A percentile compares a stretch with the other conserved stretches of the same genome.
phyloP scores from a whole-genome alignment of 164 flowering plant species.

The Liriodendron chinense region DNA sequence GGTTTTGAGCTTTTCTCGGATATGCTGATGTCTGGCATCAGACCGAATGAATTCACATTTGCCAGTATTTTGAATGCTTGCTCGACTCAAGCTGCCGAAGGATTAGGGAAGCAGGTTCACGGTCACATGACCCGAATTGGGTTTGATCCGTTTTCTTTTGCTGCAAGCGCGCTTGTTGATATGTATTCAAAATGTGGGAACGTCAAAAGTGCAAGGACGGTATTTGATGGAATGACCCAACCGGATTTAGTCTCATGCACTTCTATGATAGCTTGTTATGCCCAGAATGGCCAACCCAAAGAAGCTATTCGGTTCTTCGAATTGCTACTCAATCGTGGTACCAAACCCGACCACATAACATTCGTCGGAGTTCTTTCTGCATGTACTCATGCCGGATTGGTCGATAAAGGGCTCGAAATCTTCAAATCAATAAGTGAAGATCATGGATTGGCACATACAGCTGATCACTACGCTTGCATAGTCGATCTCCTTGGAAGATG shows the following conservation, averaged over 20 bases:
- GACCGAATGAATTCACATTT: constrained; percentile 34
- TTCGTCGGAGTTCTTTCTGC: constrained; percentile 36
- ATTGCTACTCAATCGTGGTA: constrained; percentile 22
- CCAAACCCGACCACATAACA: constrained; percentile 28
- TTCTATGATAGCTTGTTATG: constrained; percentile 29
- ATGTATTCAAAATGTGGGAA: constrained; percentile 38
- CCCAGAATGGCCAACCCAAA: constrained; percentile 30
- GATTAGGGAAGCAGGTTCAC: constrained; percentile 30
- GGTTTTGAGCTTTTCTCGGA: constrained; percentile 24
- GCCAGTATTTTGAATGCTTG: constrained; percentile 31
- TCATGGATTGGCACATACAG: constrained; percentile 27
- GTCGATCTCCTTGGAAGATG: constrained; percentile 27
- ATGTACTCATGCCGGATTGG: constrained; percentile 33
- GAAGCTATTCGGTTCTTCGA: constrained; percentile 33
- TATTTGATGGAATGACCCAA: constrained; percentile 21
- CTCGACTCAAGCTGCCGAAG: constrained; percentile 24
- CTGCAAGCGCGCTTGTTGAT: constrained; percentile 26
- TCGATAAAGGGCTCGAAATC: constrained; percentile 29
- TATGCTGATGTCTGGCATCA: constrained; percentile 22
- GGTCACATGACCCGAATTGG: constrained; percentile 27
- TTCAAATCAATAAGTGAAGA: constrained; percentile 25
- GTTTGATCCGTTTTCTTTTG: constrained; percentile 26
- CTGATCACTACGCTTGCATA: constrained; percentile 35
- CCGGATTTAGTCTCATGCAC: constrained; percentile 36
- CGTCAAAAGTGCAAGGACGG: constrained; percentile 19